Evolutionary conservation across 352 stramenopile genomes (phyloP).

Genomic region (Halophytophthora polymorphica): DNA sequence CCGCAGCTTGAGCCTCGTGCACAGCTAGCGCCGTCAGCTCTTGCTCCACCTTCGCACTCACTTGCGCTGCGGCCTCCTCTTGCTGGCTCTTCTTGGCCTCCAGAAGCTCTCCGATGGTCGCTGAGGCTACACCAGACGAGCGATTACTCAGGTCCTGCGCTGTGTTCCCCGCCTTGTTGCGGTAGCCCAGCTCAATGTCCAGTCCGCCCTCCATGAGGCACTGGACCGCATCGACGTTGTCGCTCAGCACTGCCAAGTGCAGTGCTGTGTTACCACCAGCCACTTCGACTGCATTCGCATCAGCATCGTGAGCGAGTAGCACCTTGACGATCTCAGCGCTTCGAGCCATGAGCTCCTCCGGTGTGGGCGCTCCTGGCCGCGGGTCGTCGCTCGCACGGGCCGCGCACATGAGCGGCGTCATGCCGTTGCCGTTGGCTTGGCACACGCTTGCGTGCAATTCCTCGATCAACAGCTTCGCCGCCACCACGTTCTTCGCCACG

Average conservation of each 20-base stretch:
- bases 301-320: constrained; percentile 38
- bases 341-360: constrained; percentile 34
- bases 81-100: constrained; percentile 14
- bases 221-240: constrained; percentile 45
- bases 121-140: constrained; percentile 19
- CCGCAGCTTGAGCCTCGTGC: constrained; percentile 11
- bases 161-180: constrained; percentile 33
- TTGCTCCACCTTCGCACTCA: constrained; percentile 23
- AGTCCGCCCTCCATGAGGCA: constrained; percentile 24
- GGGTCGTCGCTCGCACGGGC: constrained; percentile 44
- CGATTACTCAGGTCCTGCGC: constrained; percentile 33
- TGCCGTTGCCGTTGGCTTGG: constrained; percentile 43
- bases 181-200: constrained; percentile 21
- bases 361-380: constrained; percentile 13
- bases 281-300: constrained; percentile 46
- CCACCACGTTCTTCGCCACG: constrained; percentile 66
- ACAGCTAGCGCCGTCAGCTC: constrained; percentile 21
- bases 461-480: constrained; percentile 41
- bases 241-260: constrained; percentile 69
- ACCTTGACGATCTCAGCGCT: constrained; percentile 49
- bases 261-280: constrained; percentile 57
- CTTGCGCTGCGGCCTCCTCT: constrained; percentile 17
- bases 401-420: constrained; percentile 82
- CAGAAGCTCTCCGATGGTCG: constrained; percentile 30
- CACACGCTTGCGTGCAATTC: constrained; percentile 38